Evolutionary conservation across 345 rosid genomes (phyloP).

Genomic region (Salix purpurea): DNA sequence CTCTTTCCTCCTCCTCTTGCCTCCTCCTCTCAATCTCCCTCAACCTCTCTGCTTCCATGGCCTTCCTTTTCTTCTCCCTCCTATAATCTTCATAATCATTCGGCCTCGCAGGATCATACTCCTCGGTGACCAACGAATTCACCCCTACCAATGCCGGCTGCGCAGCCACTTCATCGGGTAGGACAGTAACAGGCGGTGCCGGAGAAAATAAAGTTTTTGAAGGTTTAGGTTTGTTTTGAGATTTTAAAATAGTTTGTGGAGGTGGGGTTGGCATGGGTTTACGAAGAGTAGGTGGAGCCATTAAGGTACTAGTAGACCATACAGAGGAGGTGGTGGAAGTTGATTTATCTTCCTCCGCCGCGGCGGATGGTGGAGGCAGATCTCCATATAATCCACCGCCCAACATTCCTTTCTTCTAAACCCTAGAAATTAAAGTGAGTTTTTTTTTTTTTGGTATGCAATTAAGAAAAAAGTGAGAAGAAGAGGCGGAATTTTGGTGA

Average conservation of each 20-base stretch:
- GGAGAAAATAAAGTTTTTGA: conserved; percentile 15
- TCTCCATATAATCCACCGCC: conserved; percentile 98
- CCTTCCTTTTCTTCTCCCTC: conserved; percentile 72
- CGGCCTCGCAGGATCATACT: conserved; percentile 95
- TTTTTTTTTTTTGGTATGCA: too few relatives aligned
- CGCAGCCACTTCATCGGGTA: conserved; percentile 20
- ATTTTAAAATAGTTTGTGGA: conserved; percentile 63
- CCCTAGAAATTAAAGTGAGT: background rate
- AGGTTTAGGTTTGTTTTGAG: conserved; percentile 50
- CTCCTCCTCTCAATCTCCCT: conserved; percentile 80
- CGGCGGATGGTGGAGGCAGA: conserved; percentile 89
- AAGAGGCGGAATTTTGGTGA: too few relatives aligned
- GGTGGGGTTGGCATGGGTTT: conserved; percentile 62
- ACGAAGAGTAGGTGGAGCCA: conserved; percentile 93
- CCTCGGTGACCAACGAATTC: conserved; percentile 70
- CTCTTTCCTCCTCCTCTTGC: conserved; percentile 77
- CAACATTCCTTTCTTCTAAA: conserved; percentile 39
- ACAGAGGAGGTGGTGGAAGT: conserved; percentile 47
- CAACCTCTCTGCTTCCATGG: conserved; percentile 70
- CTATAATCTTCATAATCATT: conserved; percentile 87
- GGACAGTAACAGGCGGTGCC: conserved; percentile 5
- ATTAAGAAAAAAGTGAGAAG: too few relatives aligned
- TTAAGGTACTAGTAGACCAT: conserved; percentile 80
- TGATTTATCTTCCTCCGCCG: conserved; percentile 73
- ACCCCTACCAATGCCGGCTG: conserved; percentile 80